These are phyloP conservation scores for Botrytis elliptica DNA, from an alignment of 2,329 filamentous ascomycete genomes.

Conservation along the genomic window DNA sequence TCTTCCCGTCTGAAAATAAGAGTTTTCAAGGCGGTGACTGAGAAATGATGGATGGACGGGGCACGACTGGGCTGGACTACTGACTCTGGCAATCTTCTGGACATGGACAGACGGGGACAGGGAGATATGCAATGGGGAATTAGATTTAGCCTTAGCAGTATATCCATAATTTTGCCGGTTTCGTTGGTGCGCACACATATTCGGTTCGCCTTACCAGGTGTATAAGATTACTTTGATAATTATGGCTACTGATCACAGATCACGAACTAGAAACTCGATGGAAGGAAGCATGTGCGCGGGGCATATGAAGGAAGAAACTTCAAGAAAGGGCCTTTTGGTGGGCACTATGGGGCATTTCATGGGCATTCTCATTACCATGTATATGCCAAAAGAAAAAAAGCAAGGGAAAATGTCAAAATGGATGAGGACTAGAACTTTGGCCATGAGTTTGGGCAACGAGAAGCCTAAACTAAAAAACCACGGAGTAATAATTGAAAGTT, in stretches of 20 bases:
- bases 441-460: neutral
- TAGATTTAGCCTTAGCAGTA: neutral
- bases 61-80: conserved; percentile 4
- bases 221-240: neutral
- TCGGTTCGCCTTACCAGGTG: conserved; percentile 18
- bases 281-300: conserved; percentile 17
- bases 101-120: neutral
- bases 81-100: neutral
- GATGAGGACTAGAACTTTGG: conserved; percentile 3
- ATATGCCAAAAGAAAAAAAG: neutral
- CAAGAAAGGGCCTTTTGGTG: conserved; percentile 9
- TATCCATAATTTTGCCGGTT: conserved; percentile 10
- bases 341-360: conserved; percentile 12
- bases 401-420: neutral
- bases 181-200: neutral
- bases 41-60: neutral
- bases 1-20: neutral
- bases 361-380: neutral
- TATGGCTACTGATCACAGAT: conserved; percentile 2
- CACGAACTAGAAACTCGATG: conserved; percentile 4
- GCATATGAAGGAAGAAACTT: neutral
- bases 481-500: neutral
- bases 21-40: conserved; percentile 5
- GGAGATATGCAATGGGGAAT: neutral
- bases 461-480: neutral